Evolutionary conservation across 164 flowering plant species (phyloP).

Genomic region (Euptelea pleiosperma): DNA sequence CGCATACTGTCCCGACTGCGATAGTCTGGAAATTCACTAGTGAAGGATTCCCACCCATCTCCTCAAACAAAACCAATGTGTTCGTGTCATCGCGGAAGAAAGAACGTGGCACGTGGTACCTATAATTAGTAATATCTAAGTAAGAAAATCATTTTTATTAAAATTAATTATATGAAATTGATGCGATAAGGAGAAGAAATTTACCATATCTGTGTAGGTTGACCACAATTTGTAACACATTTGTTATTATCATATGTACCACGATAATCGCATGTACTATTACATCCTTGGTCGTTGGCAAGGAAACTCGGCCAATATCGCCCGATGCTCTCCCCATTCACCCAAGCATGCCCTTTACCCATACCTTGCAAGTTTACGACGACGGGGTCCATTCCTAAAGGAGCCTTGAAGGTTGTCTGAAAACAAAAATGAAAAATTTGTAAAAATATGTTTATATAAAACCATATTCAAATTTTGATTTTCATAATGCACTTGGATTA

Average conservation of each 20-base stretch:
- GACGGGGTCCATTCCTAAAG: slow-evolving; percentile 61
- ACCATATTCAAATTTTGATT: too few relatives aligned
- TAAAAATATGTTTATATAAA: too few relatives aligned
- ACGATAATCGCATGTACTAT: slow-evolving; percentile 53
- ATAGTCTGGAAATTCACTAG: slow-evolving; percentile 38
- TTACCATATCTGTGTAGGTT: slow-evolving; percentile 65
- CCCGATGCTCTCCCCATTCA: slow-evolving; percentile 63
- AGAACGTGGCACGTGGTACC: slow-evolving; percentile 65
- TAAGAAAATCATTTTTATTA: too few relatives aligned
- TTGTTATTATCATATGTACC: slow-evolving; percentile 41
- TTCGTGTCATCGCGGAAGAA: slow-evolving; percentile 31
- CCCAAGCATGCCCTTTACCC: slow-evolving; percentile 78
- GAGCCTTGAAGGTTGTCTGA: slow-evolving; percentile 61
- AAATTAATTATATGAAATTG: background rate
- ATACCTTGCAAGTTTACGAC: slow-evolving; percentile 57
- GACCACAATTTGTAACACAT: slow-evolving; percentile 50
- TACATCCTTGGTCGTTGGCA: slow-evolving; percentile 41
- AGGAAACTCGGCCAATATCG: slow-evolving; percentile 55
- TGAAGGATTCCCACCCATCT: slow-evolving; percentile 54
- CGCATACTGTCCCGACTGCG: slow-evolving; percentile 34
- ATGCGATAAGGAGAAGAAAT: background rate
- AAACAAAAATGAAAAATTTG: too few relatives aligned
- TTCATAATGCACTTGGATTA: too few relatives aligned
- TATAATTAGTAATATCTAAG: slow-evolving; percentile 9
- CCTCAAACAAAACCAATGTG: slow-evolving; percentile 55